phyloP scores from a whole-genome alignment of 2,329 filamentous ascomycete genomes.

The Aspergillus thermomutatus region DNA sequence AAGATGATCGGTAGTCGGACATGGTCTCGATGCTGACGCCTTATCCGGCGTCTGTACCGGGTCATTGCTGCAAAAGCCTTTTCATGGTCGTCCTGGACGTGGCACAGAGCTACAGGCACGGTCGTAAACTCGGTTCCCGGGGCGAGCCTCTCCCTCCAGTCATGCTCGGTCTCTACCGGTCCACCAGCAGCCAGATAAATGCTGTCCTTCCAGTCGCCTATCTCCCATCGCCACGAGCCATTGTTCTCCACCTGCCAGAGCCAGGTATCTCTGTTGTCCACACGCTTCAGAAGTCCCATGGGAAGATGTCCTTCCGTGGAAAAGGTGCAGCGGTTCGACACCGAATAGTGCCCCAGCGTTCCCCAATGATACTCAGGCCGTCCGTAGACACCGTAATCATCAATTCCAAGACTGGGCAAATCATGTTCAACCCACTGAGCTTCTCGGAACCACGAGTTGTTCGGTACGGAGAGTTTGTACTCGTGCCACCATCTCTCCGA shows the following conservation, averaged over 20 bases:
- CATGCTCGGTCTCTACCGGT: slow-evolving; percentile 25
- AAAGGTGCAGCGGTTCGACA: slow-evolving; percentile 29
- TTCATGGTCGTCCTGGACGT: slow-evolving; percentile 18
- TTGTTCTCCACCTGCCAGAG: slow-evolving; percentile 38
- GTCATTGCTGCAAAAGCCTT: slow-evolving; percentile 27
- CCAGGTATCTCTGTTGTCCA: slow-evolving; percentile 24
- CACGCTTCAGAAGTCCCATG: slow-evolving; percentile 26
- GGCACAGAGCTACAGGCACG: slow-evolving; percentile 23
- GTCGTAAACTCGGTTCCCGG: slow-evolving; percentile 23
- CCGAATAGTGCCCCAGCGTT: slow-evolving; percentile 17
- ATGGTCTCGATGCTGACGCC: slow-evolving; percentile 29
- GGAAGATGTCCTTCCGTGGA: slow-evolving; percentile 28
- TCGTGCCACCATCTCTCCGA: slow-evolving; percentile 20
- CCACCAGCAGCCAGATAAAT: slow-evolving; percentile 30
- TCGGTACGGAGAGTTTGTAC: slow-evolving; percentile 20
- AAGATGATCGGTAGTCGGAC: slow-evolving; percentile 31
- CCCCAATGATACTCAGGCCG: slow-evolving; percentile 16
- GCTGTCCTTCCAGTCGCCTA: slow-evolving; percentile 34
- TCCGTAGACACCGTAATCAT: slow-evolving; percentile 22
- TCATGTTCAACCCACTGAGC: slow-evolving; percentile 28
- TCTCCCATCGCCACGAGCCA: slow-evolving; percentile 37
- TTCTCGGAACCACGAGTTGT: slow-evolving; percentile 35
- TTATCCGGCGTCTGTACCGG: slow-evolving; percentile 28
- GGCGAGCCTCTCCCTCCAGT: slow-evolving; percentile 22
- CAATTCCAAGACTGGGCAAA: slow-evolving; percentile 27